Percentiles rank a stretch among this genome's conserved stretches.
Conservation (phyloP, 176 grass and related monocot species). For the Cenchrus americanus region DNA sequence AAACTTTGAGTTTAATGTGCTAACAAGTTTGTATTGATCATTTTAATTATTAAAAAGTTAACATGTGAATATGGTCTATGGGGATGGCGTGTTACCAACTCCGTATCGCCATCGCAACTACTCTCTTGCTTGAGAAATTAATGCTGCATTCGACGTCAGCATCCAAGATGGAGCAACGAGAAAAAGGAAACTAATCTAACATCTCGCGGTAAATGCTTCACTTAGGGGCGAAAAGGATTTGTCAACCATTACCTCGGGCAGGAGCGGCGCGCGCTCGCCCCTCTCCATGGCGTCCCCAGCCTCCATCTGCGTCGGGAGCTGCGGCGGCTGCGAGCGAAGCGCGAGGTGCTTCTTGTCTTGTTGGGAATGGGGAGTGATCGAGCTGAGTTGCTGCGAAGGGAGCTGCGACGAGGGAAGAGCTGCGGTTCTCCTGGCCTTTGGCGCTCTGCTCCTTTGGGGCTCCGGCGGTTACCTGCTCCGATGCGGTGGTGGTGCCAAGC, state of each 20-base stretch:
- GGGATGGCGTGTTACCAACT: neutral
- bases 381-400: neutral
- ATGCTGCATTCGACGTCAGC: constrained; percentile 2
- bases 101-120: neutral
- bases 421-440: neutral
- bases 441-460: neutral
- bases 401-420: too few species aligned
- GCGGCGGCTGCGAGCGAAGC: neutral
- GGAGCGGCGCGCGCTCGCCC: constrained; percentile 31
- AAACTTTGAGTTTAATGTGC: too few species aligned
- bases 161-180: neutral
- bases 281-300: constrained; percentile 55
- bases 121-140: neutral
- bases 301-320: constrained; percentile 16
- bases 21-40: neutral
- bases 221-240: neutral
- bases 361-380: neutral
- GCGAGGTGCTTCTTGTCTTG: neutral
- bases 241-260: constrained; percentile 34
- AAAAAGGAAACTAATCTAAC: neutral
- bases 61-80: neutral
- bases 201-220: neutral
- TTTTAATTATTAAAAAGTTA: neutral
- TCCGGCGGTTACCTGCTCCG: neutral
- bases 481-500: neutral